phyloP scores from a whole-genome alignment of 108 stramenopile genomes.

The Cyclotella choctawhatcheeana region DNA sequence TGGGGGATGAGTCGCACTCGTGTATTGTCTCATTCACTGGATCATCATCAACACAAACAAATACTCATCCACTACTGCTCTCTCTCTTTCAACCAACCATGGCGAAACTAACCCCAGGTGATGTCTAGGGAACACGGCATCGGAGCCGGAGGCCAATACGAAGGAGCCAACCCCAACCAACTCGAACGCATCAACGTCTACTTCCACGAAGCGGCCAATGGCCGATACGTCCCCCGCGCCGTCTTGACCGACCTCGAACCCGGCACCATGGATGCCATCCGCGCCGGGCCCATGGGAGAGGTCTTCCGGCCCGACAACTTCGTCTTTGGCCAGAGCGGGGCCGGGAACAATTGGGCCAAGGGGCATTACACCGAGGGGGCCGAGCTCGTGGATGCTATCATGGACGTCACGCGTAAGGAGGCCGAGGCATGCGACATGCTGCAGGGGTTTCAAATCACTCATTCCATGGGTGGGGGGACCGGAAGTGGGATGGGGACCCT shows the following conservation, averaged over 20 bases:
- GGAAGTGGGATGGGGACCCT: slow-evolving; percentile 88
- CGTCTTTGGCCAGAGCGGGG: slow-evolving; percentile 85
- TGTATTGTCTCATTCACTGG: too few relatives aligned
- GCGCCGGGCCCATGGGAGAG: slow-evolving; percentile 78
- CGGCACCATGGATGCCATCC: slow-evolving; percentile 88
- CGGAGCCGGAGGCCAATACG: slow-evolving; percentile 55
- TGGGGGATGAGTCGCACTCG: too few relatives aligned
- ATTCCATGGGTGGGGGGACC: slow-evolving; percentile 91
- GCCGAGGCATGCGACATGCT: slow-evolving; percentile 86
- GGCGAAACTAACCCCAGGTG: too few relatives aligned
- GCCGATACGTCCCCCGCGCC: slow-evolving; percentile 88
- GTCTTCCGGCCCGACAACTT: slow-evolving; percentile 90
- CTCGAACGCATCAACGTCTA: slow-evolving; percentile 88
- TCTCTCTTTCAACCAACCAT: not conserved
- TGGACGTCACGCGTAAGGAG: slow-evolving; percentile 89
- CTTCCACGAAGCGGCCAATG: slow-evolving; percentile 80
- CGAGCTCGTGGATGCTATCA: slow-evolving; percentile 82
- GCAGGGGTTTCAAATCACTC: slow-evolving; percentile 89
- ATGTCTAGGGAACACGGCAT: slow-evolving; percentile 88
- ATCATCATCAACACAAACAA: too few relatives aligned
- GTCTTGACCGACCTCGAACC: slow-evolving; percentile 81
- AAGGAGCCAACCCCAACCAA: slow-evolving; percentile 78
- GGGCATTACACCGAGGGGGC: slow-evolving; percentile 92
- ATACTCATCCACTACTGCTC: not conserved
- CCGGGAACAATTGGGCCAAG: slow-evolving; percentile 92